Evolutionary conservation across 768 basidiomycete genomes (phyloP).

Genomic region (Trichaptum fuscoviolaceum): DNA sequence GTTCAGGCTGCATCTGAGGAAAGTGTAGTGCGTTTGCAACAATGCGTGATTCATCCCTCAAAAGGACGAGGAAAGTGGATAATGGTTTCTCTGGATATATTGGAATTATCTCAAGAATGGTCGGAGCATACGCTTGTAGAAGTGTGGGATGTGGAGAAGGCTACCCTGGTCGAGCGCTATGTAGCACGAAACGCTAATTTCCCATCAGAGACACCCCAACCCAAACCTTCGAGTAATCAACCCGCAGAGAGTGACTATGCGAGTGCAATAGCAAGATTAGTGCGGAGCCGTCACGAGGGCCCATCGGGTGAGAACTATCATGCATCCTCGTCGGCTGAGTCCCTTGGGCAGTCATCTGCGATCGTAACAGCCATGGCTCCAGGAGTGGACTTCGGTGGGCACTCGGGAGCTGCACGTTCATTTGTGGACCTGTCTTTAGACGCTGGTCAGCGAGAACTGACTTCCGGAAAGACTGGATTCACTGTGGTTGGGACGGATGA

Average conservation of each 20-base stretch:
- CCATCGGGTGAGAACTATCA: constrained; percentile 8
- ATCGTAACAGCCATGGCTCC: constrained; percentile 68
- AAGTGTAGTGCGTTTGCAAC: constrained; percentile 55
- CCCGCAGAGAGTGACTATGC: constrained; percentile 57
- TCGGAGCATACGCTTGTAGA: constrained; percentile 52
- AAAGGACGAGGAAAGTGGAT: constrained; percentile 89
- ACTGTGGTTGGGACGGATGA: constrained; percentile 90
- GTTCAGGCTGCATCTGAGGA: constrained; percentile 53
- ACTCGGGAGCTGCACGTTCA: constrained; percentile 46
- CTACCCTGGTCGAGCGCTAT: constrained; percentile 74
- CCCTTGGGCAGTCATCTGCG: constrained; percentile 44
- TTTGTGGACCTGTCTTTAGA: constrained; percentile 34
- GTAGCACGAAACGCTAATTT: constrained; percentile 45
- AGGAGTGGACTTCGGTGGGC: constrained; percentile 75
- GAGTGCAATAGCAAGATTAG: constrained; percentile 71
- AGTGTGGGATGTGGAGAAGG: constrained; percentile 91
- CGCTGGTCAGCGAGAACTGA: constrained; percentile 21
- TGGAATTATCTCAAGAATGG: constrained; percentile 10
- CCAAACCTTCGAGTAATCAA: constrained; percentile 30
- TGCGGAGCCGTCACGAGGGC: constrained; percentile 57
- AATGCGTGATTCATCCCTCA: constrained; percentile 77
- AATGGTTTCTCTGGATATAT: constrained; percentile 69
- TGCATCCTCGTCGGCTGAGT: constrained; percentile 21
- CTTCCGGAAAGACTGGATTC: constrained; percentile 50
- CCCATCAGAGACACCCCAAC: constrained; percentile 45